Percentiles rank a stretch among this genome's conserved stretches.
Conservation (phyloP, 768 basidiomycete species). For the Tylopilus subfusipes region DNA sequence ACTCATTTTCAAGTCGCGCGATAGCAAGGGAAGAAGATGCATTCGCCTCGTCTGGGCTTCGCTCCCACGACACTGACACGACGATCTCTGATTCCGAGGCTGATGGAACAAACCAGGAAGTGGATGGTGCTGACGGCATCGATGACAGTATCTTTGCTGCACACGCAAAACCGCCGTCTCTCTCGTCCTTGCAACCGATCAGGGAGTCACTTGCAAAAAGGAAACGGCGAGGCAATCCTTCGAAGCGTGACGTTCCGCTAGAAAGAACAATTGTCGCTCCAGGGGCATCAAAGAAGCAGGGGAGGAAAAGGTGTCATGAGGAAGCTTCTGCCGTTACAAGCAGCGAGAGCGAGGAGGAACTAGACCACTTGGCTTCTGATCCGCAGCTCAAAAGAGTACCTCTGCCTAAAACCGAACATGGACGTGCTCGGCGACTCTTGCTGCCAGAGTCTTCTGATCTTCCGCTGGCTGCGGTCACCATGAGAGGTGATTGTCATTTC, state of each 20-base stretch:
- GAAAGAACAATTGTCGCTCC: conserved; percentile 1
- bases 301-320: conserved; percentile 3
- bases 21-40: not conserved
- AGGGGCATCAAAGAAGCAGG: conserved; percentile 5
- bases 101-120: not conserved
- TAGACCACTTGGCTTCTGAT: conserved; percentile 14
- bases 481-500: conserved; percentile 46
- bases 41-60: not conserved
- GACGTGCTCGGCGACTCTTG: conserved; percentile 32
- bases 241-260: not conserved
- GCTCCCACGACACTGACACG: not conserved
- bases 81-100: conserved; percentile 9
- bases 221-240: conserved; percentile 6
- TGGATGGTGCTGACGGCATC: not conserved
- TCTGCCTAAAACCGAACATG: conserved; percentile 33
- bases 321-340: conserved; percentile 13
- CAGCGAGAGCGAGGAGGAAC: conserved; percentile 14
- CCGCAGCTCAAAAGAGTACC: conserved; percentile 26
- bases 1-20: not conserved
- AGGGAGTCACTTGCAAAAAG: conserved; percentile 8
- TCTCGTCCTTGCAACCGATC: conserved; percentile 13
- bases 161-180: not conserved
- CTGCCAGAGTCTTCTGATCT: conserved; percentile 25
- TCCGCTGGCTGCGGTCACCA: conserved; percentile 42
- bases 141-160: not conserved